These are phyloP conservation scores for Mortierella sp. DNA, from an alignment of 371 early-diverging fungal species.

Conservation along the genomic window DNA sequence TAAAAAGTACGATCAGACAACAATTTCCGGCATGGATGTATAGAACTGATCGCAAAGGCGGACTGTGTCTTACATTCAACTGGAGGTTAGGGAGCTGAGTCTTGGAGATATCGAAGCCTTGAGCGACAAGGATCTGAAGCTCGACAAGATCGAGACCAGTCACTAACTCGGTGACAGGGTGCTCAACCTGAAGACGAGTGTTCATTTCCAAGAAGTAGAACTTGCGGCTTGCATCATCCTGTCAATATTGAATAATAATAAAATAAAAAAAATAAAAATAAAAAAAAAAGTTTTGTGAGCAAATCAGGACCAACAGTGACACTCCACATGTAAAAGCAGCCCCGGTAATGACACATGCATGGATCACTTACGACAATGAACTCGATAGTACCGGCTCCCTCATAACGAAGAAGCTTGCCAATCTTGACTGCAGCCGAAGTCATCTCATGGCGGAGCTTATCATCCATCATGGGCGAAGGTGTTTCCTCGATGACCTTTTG, in stretches of 20 bases:
- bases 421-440: conserved; percentile 70
- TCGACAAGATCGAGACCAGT: conserved; percentile 97
- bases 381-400: conserved; percentile 87
- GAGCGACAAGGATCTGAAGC: conserved; percentile 80
- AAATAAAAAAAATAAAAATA: neutral
- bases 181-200: conserved; percentile 93
- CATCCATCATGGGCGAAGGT: conserved; percentile 70
- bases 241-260: neutral
- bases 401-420: conserved; percentile 70
- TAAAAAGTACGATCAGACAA: conserved; percentile 21
- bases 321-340: neutral
- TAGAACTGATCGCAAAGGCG: neutral
- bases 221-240: conserved; percentile 71
- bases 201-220: conserved; percentile 91
- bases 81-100: conserved; percentile 59
- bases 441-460: conserved; percentile 64
- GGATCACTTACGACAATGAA: conserved; percentile 73
- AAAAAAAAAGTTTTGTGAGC: neutral
- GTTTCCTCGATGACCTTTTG: conserved; percentile 90
- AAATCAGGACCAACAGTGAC: neutral
- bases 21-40: neutral
- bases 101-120: conserved; percentile 59
- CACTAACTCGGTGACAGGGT: conserved; percentile 95
- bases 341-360: neutral
- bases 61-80: conserved; percentile 47